These are phyloP conservation scores for Diatrype stigma DNA, from an alignment of 2,329 filamentous ascomycete species.

Conservation along the genomic window DNA sequence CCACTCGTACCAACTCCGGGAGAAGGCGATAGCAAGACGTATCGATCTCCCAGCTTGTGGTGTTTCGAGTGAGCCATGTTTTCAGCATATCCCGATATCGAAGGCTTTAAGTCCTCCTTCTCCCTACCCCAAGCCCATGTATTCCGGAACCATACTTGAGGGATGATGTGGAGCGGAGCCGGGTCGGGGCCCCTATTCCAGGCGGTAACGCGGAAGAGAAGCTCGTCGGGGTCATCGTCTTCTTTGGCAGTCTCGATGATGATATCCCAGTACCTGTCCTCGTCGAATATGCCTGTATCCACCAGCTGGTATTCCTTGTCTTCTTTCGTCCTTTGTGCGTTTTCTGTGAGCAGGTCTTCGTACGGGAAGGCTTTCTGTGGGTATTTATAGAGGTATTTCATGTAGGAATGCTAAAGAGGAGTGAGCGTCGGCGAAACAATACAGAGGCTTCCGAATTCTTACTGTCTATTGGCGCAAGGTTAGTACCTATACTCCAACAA, in stretches of 20 bases:
- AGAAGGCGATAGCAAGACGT: slow-evolving; percentile 81
- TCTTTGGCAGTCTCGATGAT: slow-evolving; percentile 96
- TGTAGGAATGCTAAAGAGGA: slow-evolving; percentile 77
- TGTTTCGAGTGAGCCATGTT: slow-evolving; percentile 75
- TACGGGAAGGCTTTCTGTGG: slow-evolving; percentile 91
- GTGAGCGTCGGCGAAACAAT: slow-evolving; percentile 4
- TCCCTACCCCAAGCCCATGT: slow-evolving; percentile 95
- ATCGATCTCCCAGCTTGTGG: slow-evolving; percentile 74
- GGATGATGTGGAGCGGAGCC: slow-evolving; percentile 87
- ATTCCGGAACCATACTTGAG: slow-evolving; percentile 95
- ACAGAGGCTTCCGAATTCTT: slow-evolving; percentile 18
- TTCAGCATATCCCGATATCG: slow-evolving; percentile 62
- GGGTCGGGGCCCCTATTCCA: slow-evolving; percentile 93
- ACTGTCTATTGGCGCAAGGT: slow-evolving; percentile 38
- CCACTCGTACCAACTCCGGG: slow-evolving; percentile 76
- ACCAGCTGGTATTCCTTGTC: slow-evolving; percentile 89
- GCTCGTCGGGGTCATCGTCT: slow-evolving; percentile 82
- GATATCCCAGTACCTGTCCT: slow-evolving; percentile 94
- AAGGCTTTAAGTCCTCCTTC: slow-evolving; percentile 69
- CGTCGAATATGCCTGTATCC: slow-evolving; percentile 83
- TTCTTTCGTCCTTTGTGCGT: slow-evolving; percentile 67
- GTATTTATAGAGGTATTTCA: slow-evolving; percentile 98
- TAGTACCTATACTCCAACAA: slow-evolving; percentile 17
- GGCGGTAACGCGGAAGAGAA: slow-evolving; percentile 89
- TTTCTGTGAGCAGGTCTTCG: slow-evolving; percentile 79